Evolutionary conservation across 768 basidiomycete species (phyloP).

Genomic region (Hydnomerulius pinastri): DNA sequence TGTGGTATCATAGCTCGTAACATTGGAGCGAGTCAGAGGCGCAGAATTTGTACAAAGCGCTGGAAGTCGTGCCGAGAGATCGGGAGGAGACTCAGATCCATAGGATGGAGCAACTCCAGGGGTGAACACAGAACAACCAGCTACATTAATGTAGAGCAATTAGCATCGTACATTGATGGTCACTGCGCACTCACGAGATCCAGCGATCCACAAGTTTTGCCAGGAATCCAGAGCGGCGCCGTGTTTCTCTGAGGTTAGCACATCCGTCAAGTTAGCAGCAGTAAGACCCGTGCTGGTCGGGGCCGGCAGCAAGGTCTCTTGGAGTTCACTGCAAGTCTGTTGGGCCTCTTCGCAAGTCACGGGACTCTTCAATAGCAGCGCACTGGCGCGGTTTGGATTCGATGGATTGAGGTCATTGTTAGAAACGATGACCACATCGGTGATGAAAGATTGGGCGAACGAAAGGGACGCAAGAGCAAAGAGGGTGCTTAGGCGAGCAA

Average conservation of each 20-base stretch:
- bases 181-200: background rate
- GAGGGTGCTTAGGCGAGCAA: too few relatives aligned
- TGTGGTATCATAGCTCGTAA: constrained; percentile 14
- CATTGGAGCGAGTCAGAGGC: constrained; percentile 21
- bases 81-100: too few relatives aligned
- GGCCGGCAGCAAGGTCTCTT: constrained; percentile 7
- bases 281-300: constrained; percentile 6
- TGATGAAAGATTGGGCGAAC: background rate
- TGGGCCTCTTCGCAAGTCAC: constrained; percentile 9
- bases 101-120: too few relatives aligned
- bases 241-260: constrained; percentile 6
- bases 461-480: too few relatives aligned
- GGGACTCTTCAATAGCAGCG: constrained; percentile 6
- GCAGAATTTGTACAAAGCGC: constrained; percentile 23
- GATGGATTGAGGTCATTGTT: constrained; percentile 16
- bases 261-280: too few relatives aligned
- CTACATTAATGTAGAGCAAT: too few relatives aligned
- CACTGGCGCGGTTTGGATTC: constrained; percentile 12
- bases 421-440: constrained; percentile 10
- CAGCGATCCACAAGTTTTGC: constrained; percentile 8
- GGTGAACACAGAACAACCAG: too few relatives aligned
- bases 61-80: constrained; percentile 2
- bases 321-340: background rate
- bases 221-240: constrained; percentile 5
- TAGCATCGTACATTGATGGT: too few relatives aligned